phyloP scores from a whole-genome alignment of 2,329 filamentous ascomycete genomes.

The Cryoendolithus antarcticus region DNA sequence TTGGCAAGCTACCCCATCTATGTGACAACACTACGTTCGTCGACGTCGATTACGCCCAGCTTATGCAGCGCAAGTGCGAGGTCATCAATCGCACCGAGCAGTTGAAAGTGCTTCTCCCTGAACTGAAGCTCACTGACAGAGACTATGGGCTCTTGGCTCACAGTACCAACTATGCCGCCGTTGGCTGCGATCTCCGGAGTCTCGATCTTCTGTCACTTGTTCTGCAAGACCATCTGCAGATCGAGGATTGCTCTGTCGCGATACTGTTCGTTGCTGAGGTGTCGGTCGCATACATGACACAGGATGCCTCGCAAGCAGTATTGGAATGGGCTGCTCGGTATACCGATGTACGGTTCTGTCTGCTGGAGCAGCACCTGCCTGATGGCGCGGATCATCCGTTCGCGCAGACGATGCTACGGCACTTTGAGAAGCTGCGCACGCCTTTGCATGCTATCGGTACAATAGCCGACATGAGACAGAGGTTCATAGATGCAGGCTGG shows the following conservation, averaged over 20 bases:
- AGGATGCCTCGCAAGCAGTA: slow-evolving; percentile 56
- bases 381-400: slow-evolving; percentile 70
- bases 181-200: slow-evolving; percentile 71
- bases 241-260: slow-evolving; percentile 45
- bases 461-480: slow-evolving; percentile 49
- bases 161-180: slow-evolving; percentile 61
- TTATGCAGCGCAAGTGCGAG: slow-evolving; percentile 62
- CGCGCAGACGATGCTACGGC: slow-evolving; percentile 69
- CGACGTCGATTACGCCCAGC: slow-evolving; percentile 73
- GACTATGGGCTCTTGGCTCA: slow-evolving; percentile 42
- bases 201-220: slow-evolving; percentile 47
- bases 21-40: slow-evolving; percentile 56
- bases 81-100: slow-evolving; percentile 53
- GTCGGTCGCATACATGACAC: slow-evolving; percentile 81
- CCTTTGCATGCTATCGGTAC: slow-evolving; percentile 60
- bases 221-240: slow-evolving; percentile 46
- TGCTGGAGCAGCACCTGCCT: slow-evolving; percentile 77
- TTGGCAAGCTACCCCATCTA: slow-evolving; percentile 50
- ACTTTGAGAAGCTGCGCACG: slow-evolving; percentile 71
- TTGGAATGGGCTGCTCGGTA: slow-evolving; percentile 67
- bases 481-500: slow-evolving; percentile 65
- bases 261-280: slow-evolving; percentile 75
- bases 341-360: slow-evolving; percentile 63
- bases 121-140: slow-evolving; percentile 24
- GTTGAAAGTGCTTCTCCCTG: slow-evolving; percentile 39